Percentiles rank a stretch among this genome's conserved stretches.
These are phyloP conservation scores for Arthrobotrys musiformis DNA, from an alignment of 2,329 filamentous ascomycete genomes.

Conservation along the genomic window DNA sequence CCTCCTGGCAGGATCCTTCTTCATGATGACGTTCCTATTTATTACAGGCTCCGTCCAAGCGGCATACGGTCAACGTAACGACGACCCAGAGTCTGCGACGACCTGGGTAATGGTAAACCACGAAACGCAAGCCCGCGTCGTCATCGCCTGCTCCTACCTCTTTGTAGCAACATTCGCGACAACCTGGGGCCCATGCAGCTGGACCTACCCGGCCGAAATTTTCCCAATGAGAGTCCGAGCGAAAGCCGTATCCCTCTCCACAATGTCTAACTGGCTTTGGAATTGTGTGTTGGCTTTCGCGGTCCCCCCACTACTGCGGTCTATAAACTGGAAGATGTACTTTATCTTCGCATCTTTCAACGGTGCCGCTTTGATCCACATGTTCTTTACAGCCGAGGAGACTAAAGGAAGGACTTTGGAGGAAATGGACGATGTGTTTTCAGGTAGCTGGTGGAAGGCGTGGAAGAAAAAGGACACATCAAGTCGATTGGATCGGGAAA, in stretches of 20 bases:
- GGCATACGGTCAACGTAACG: conserved; percentile 68
- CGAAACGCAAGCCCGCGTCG: conserved; percentile 69
- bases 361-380: conserved; percentile 74
- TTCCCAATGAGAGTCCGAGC: conserved; percentile 72
- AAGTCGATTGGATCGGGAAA: conserved; percentile 34
- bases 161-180: conserved; percentile 77
- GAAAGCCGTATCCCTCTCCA: conserved; percentile 72
- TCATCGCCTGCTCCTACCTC: conserved; percentile 77
- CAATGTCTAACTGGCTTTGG: conserved; percentile 72
- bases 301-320: conserved; percentile 67
- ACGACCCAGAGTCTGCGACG: conserved; percentile 65
- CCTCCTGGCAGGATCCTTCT: conserved; percentile 69
- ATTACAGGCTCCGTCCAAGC: conserved; percentile 73
- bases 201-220: conserved; percentile 72
- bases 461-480: conserved; percentile 43
- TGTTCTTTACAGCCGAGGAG: conserved; percentile 72
- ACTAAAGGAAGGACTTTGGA: conserved; percentile 75
- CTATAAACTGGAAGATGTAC: conserved; percentile 72
- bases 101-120: conserved; percentile 70
- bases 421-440: conserved; percentile 79
- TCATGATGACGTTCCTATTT: conserved; percentile 73
- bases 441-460: conserved; percentile 60
- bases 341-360: conserved; percentile 81
- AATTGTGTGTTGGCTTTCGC: conserved; percentile 70
- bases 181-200: conserved; percentile 71